Evolutionary conservation across 176 grass and related monocot species (phyloP).

Genomic region (Carex littledalei): DNA sequence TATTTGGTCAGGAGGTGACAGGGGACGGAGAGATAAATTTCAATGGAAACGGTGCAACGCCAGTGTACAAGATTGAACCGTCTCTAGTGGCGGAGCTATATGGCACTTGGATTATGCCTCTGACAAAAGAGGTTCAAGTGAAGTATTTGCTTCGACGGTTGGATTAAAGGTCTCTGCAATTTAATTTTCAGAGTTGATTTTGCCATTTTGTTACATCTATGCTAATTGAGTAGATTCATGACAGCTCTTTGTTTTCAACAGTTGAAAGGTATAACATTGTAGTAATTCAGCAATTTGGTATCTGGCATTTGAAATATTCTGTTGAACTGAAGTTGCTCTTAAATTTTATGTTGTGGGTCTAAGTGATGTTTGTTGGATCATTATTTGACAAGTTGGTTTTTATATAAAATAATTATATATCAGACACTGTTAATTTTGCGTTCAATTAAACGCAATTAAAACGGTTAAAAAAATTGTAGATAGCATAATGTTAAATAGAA

Average conservation of each 20-base stretch:
- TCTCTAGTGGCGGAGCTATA: constrained; percentile 70
- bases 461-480: no score
- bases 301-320: neutral
- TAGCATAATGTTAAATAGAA: no score
- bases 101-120: constrained; percentile 77
- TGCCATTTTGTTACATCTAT: neutral
- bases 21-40: constrained; percentile 24
- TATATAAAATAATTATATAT: no score
- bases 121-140: constrained; percentile 85
- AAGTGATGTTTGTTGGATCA: neutral
- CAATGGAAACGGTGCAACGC: neutral
- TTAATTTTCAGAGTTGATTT: neutral
- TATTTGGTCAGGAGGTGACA: constrained; percentile 79
- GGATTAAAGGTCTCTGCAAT: constrained; percentile 36
- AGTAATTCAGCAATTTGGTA: neutral
- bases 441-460: no score
- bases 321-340: neutral
- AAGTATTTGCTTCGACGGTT: constrained; percentile 72
- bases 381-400: no score
- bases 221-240: neutral
- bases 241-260: neutral
- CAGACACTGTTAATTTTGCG: no score
- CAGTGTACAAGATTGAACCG: constrained; percentile 69
- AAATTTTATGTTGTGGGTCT: neutral
- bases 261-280: constrained; percentile 2